Conservation (phyloP, 495 filamentous ascomycete species). For the Lasiosphaeria hispida region DNA sequence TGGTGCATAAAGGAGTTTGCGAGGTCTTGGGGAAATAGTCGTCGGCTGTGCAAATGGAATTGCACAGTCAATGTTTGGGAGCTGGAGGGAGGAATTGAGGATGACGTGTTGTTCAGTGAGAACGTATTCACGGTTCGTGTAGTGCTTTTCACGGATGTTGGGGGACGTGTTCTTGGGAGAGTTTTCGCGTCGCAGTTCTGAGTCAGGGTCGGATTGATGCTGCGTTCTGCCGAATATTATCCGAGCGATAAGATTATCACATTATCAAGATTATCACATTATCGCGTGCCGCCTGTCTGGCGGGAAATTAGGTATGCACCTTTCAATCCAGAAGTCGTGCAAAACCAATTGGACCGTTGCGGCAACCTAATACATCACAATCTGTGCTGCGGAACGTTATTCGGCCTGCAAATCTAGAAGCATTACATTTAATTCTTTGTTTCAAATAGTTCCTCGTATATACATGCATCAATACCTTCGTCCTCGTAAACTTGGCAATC, state of each 20-base stretch:
- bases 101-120: neutral
- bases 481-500: too few species aligned
- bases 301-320: too few species aligned
- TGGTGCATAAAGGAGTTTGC: constrained; percentile 81
- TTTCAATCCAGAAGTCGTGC: too few species aligned
- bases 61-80: constrained; percentile 34
- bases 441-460: too few species aligned
- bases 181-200: neutral
- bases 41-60: constrained; percentile 61
- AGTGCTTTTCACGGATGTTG: neutral
- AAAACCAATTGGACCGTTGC: too few species aligned
- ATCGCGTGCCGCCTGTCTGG: too few species aligned
- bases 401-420: too few species aligned
- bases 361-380: too few species aligned
- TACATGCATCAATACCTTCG: too few species aligned
- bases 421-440: too few species aligned
- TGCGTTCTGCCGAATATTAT: neutral
- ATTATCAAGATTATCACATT: too few species aligned
- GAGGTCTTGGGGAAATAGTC: constrained; percentile 31
- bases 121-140: neutral
- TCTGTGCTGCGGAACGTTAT: too few species aligned
- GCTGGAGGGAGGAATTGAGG: neutral
- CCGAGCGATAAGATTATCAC: neutral
- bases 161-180: constrained; percentile 14
- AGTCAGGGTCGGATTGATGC: neutral